Evolutionary conservation across 306 rosid genomes (phyloP), one percentile per base, ranked within the genome.

Genomic region (Benincasa hispida): DNA sequence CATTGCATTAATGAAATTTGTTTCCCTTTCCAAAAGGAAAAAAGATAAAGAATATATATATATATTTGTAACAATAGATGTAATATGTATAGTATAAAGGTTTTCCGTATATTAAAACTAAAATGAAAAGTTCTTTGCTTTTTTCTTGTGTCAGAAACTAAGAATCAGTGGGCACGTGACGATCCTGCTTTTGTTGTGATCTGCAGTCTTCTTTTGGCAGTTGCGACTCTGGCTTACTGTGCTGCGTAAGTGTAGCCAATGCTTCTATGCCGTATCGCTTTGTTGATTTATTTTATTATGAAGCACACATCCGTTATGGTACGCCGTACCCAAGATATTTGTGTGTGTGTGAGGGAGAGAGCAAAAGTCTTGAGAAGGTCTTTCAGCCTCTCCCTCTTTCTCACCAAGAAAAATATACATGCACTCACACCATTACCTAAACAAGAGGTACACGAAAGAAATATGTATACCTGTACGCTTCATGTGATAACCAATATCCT

Each of bases 141-240:
- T 34, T 69, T 32, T 73, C 86, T 68, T 81, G 76, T 81, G 76
- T 83, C 93, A 95, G 99, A 95, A 90, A 95, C 99, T 86, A 95
- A 95, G 93, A 95, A 95, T 77, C 99, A 95, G 84, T 95, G 99
- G 99, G 98, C 99, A 74, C 99, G 99, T 30, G 99, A 95, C 55
- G 99, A 95, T 81, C 99, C 99, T 86, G 99, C 97, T 83, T 95
- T 95, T 88, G 88, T 92, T 90, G 99, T 95, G 88, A 92, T 95
- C 87, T 95, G 96, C 91, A 92, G 93, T 84, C 89, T 95, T 87
- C 97, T 95, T 86, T 79, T 95, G 88, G 80, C 86, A 21, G 90
- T 95, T 82, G 90, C 99, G 76, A 85, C 93, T 68, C 81, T 88
- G 88, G 98, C 99, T 41, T 95, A 92, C 82, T 92, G 98, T 87